phyloP scores from a whole-genome alignment of 257 asterid species.

The Solanum chilense region DNA sequence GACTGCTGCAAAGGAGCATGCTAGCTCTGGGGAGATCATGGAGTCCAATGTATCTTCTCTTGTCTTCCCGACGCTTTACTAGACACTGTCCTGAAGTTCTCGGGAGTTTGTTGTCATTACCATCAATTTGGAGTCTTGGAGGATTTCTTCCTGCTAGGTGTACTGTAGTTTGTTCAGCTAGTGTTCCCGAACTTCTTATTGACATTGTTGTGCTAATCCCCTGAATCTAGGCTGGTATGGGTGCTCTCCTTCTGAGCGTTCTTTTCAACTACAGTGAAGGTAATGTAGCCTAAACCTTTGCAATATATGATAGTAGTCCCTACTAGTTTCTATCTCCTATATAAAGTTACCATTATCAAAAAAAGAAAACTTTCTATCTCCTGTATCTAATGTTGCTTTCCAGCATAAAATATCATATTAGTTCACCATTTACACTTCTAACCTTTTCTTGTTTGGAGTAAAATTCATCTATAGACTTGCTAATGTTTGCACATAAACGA shows the following conservation, averaged over 20 bases:
- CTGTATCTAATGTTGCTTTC: not conserved
- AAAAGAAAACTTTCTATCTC: not conserved
- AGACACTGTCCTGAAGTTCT: not conserved
- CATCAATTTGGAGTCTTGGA: not conserved
- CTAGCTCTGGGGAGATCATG: slow-evolving; percentile 84
- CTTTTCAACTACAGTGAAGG: slow-evolving; percentile 88
- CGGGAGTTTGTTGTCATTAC: not conserved
- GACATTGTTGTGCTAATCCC: not conserved
- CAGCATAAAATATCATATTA: not conserved
- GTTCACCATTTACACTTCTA: not conserved
- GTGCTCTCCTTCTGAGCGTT: slow-evolving; percentile 30
- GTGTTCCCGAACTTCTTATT: not conserved
- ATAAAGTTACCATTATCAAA: too few relatives aligned
- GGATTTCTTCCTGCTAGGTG: not conserved
- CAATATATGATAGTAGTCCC: not conserved
- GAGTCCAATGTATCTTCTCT: slow-evolving; percentile 64
- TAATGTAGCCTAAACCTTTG: slow-evolving; percentile 7
- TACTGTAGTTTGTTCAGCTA: not conserved
- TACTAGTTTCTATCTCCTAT: not conserved
- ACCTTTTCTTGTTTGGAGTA: not conserved
- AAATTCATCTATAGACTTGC: not conserved
- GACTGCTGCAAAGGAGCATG: slow-evolving; percentile 85
- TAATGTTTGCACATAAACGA: not conserved
- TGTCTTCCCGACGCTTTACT: not conserved
- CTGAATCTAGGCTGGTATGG: slow-evolving; percentile 36